Percentiles rank a stretch among this genome's conserved stretches.
phyloP scores from a whole-genome alignment of 225 moss, liverwort and hornwort genomes.

The Ulota crispa region DNA sequence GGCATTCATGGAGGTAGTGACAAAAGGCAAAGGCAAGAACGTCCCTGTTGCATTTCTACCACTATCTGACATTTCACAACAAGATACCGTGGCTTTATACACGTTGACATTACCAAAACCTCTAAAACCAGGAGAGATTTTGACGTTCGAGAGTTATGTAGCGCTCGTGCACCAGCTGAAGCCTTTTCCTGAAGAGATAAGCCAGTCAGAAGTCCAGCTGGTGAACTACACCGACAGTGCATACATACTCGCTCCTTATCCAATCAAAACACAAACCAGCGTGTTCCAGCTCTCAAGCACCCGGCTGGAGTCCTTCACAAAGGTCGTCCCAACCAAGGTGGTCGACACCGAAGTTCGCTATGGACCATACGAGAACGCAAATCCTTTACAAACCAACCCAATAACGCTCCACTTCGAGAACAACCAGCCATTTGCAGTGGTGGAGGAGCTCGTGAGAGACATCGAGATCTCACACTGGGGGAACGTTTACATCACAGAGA shows the following conservation, averaged over 20 bases:
- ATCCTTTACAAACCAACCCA: constrained; percentile 46
- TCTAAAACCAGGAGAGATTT: constrained; percentile 54
- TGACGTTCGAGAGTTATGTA: constrained; percentile 64
- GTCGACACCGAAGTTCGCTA: constrained; percentile 69
- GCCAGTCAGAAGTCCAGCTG: constrained; percentile 73
- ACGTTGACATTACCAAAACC: constrained; percentile 62
- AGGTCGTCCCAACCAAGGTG: constrained; percentile 62
- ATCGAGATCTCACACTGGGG: constrained; percentile 97
- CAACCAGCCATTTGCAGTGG: constrained; percentile 90
- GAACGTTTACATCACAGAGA: constrained; percentile 76
- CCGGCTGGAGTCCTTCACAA: constrained; percentile 72
- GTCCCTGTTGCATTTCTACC: constrained; percentile 31
- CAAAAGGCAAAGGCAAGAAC: constrained; percentile 73
- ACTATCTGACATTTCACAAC: constrained; percentile 29
- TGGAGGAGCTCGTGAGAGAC: constrained; percentile 79
- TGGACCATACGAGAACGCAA: constrained; percentile 70
- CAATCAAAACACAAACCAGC: constrained; percentile 61
- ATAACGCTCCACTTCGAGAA: constrained; percentile 82
- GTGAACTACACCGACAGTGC: constrained; percentile 71
- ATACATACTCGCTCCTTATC: constrained; percentile 72
- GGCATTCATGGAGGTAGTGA: constrained; percentile 61
- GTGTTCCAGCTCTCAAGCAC: constrained; percentile 60
- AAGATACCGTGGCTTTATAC: constrained; percentile 49
- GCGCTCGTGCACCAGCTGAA: constrained; percentile 65
- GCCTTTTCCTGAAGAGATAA: constrained; percentile 86